phyloP scores from a whole-genome alignment of 306 rosid genomes.

The Clitoria ternatea region DNA sequence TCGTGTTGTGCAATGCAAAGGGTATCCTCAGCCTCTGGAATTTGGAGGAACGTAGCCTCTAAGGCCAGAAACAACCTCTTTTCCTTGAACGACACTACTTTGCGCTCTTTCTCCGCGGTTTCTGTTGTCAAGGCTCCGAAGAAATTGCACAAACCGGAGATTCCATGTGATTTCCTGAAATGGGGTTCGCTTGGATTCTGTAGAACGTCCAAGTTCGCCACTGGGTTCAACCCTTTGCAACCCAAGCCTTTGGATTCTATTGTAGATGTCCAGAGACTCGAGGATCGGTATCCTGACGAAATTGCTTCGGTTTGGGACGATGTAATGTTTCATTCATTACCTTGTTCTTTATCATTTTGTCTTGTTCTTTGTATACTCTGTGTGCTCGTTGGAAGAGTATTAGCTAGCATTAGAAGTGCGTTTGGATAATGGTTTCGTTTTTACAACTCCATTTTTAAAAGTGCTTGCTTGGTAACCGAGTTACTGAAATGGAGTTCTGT shows the following conservation, averaged over 20 bases:
- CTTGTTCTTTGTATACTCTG: too few relatives aligned
- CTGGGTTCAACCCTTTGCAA: slow-evolving; percentile 77
- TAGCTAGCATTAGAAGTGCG: too few relatives aligned
- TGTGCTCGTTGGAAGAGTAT: too few relatives aligned
- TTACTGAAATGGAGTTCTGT: too few relatives aligned
- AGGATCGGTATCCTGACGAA: slow-evolving; percentile 69
- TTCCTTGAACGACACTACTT: background rate
- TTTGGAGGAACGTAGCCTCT: slow-evolving; percentile 31
- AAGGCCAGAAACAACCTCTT: slow-evolving; percentile 2
- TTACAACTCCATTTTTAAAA: too few relatives aligned
- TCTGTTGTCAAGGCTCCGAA: slow-evolving; percentile 15
- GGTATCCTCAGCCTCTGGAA: slow-evolving; percentile 28
- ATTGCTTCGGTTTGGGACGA: slow-evolving; percentile 86
- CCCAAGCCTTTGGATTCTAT: slow-evolving; percentile 77
- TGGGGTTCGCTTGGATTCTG: slow-evolving; percentile 73
- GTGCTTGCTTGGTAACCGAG: too few relatives aligned
- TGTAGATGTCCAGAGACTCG: slow-evolving; percentile 58
- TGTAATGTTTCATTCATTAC: slow-evolving; percentile 44
- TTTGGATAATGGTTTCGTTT: too few relatives aligned
- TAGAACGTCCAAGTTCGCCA: slow-evolving; percentile 65
- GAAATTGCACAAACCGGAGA: slow-evolving; percentile 34
- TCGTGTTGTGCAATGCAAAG: slow-evolving; percentile 39
- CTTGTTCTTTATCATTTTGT: background rate
- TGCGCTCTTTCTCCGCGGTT: slow-evolving; percentile 27
- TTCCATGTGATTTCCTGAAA: slow-evolving; percentile 53